Percentiles rank a stretch among this genome's conserved stretches.
phyloP scores from a whole-genome alignment of 1,139 yeast genomes.

The Scheffersomyces titani region DNA sequence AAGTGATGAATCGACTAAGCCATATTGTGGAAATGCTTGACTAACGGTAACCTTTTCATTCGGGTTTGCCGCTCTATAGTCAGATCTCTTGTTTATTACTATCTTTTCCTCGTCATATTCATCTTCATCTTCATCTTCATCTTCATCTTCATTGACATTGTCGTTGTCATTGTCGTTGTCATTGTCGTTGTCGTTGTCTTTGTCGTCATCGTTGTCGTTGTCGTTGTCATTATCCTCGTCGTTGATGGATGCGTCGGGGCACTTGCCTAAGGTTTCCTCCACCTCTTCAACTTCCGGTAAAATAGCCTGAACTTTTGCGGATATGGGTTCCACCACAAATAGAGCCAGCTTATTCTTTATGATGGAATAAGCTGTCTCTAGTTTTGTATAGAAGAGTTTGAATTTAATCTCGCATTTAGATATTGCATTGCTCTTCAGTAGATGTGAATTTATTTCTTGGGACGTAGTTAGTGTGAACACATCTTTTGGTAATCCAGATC shows the following conservation, averaged over 20 bases:
- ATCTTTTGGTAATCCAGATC: conserved; percentile 18
- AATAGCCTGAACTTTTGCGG: background rate
- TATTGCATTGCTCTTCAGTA: conserved; percentile 24
- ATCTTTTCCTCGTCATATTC: conserved; percentile 5
- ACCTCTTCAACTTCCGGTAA: conserved; percentile 1
- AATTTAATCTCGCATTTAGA: conserved; percentile 16
- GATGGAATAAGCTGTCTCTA: conserved; percentile 19
- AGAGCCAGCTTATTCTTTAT: conserved; percentile 20
- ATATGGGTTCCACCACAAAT: conserved; percentile 7
- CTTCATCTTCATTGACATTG: conserved; percentile 1
- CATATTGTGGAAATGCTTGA: conserved; percentile 47
- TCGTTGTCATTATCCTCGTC: background rate
- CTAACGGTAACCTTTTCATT: conserved; percentile 34
- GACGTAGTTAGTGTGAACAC: conserved; percentile 23
- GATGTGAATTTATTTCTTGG: conserved; percentile 20
- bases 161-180: conserved; percentile 3
- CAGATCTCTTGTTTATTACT: background rate
- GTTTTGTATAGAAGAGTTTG: conserved; percentile 30
- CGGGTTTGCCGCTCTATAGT: conserved; percentile 7
- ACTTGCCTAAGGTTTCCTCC: no score
- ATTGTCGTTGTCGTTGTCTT: conserved; percentile 3
- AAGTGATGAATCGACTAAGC: conserved; percentile 29
- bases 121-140: conserved; percentile 5
- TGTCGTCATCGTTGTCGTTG: background rate
- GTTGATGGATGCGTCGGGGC: no score